Base-by-base conservation (phyloP, 768 basidiomycete species). In the Hydnum rufescens region DNA sequence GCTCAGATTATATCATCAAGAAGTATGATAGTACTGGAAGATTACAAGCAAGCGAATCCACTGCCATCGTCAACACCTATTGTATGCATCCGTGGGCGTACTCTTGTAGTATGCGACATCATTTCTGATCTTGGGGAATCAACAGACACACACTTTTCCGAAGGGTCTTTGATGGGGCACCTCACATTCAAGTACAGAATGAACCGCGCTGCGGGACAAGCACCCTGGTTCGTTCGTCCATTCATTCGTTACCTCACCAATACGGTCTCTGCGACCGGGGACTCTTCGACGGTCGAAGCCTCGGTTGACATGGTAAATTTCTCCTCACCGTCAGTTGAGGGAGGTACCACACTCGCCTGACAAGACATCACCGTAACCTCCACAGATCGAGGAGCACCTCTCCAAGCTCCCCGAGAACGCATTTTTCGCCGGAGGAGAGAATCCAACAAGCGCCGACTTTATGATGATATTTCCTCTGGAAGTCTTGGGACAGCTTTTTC, bases 381-480 rank as follows among this genome's bases (percentile, higher is more conserved):
- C 34, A 8, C 19, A 70, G 69, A 64, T 72, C 44, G 70, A 71
- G 54, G 54, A 54, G 2, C 67, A 67, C 52, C 63, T 71, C n/a
- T 57, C 54, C 26, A 67, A 65, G 53, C 42, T 39, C 34, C 34
- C 48, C 30, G 44, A 44, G 42, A 58, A 56, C 1, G 63, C 59
- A n/a, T 66, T 60, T 60, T 62, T 67, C 42, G 68, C 69, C 4
- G 70, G 65, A 16, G 68, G 66, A 25, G 54, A 63, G 25, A 60
- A 65, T 26, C 67, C 68, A 16, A 71, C 71, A 25, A 53, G 65
- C 22, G 68, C 72, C 22, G 72, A 73, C 58, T 72, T 64, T 61
- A 65, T 67, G 64, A 69, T 71, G 68, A 57, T 62, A 29, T 72
- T 70, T 56, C 57, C 66, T 4, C 55, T 69, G 28, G 70, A 72